phyloP scores from a whole-genome alignment of 148 eudicot genomes.

The Vaccinium myrtillus region DNA sequence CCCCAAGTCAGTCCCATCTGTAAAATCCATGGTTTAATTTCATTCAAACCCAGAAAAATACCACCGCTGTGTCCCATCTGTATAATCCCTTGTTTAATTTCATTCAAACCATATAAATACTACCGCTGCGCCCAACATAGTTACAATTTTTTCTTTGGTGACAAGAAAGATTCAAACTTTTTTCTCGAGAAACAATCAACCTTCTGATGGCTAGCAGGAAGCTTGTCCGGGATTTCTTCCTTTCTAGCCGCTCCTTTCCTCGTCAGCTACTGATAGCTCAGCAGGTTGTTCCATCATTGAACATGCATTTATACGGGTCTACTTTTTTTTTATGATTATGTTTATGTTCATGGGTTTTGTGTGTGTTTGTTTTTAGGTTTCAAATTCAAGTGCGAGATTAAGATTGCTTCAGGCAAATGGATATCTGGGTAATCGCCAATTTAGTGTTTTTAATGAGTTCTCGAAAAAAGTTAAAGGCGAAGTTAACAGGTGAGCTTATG shows the following conservation, averaged over 20 bases:
- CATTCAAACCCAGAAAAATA: too few species aligned
- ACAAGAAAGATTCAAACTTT: background rate
- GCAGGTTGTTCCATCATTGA: slow-evolving; percentile 27
- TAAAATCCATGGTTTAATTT: too few species aligned
- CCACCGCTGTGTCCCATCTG: too few species aligned
- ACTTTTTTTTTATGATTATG: background rate
- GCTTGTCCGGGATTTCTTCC: slow-evolving; percentile 38
- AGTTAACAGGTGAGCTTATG: slow-evolving; percentile 43
- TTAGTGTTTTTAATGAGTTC: slow-evolving; percentile 79
- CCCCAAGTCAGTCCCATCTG: background rate
- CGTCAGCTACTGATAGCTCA: slow-evolving; percentile 22
- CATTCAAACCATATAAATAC: background rate
- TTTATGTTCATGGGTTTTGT: background rate
- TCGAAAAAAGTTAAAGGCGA: slow-evolving; percentile 81
- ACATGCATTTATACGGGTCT: background rate
- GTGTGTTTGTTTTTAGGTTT: slow-evolving; percentile 14
- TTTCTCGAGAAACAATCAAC: background rate
- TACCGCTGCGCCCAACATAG: background rate
- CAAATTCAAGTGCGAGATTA: slow-evolving; percentile 32
- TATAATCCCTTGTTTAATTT: background rate
- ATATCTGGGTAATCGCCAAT: slow-evolving; percentile 48
- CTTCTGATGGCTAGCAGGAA: slow-evolving; percentile 42
- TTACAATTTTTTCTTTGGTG: background rate
- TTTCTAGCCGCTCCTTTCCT: slow-evolving; percentile 25
- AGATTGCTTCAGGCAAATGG: slow-evolving; percentile 36